Evolutionary conservation across 164 flowering plant species (phyloP).

Genomic region (Berberis vulgaris): DNA sequence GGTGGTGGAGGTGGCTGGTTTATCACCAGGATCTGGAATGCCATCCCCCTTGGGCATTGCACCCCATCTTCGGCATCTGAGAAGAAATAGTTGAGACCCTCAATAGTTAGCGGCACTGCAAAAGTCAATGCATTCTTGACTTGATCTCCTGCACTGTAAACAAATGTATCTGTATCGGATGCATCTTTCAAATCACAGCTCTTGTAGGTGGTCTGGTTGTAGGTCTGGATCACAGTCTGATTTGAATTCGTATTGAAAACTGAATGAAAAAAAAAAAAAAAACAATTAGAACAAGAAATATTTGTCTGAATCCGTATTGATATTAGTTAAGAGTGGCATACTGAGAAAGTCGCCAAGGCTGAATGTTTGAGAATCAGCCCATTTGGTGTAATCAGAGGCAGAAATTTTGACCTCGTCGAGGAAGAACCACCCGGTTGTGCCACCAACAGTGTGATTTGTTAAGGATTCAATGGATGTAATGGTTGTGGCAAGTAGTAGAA

Average conservation of each 20-base stretch:
- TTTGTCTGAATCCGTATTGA: neutral
- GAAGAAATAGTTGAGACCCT: conserved; percentile 59
- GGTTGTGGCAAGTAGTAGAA: neutral
- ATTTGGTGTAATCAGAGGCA: conserved; percentile 43
- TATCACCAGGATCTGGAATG: conserved; percentile 55
- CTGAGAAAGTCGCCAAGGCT: conserved; percentile 80
- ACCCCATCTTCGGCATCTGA: conserved; percentile 60
- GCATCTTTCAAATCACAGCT: conserved; percentile 45
- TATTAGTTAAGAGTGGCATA: conserved; percentile 17
- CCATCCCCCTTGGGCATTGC: conserved; percentile 64
- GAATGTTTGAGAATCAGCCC: conserved; percentile 66
- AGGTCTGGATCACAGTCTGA: conserved; percentile 73
- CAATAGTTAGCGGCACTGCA: conserved; percentile 46
- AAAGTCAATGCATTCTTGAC: conserved; percentile 29
- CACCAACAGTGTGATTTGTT: conserved; percentile 82
- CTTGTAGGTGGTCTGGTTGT: conserved; percentile 55
- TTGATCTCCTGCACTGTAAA: conserved; percentile 23
- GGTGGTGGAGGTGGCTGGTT: conserved; percentile 85
- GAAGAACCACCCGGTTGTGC: conserved; percentile 68
- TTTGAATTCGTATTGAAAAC: conserved; percentile 73
- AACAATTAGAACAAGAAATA: too few species aligned
- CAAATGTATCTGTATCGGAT: conserved; percentile 41
- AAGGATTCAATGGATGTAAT: conserved; percentile 18
- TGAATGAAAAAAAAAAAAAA: conserved; percentile 8
- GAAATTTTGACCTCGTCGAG: conserved; percentile 40